Conservation (phyloP, 805 yeast species). For the Candida sakaeoensis region DNA sequence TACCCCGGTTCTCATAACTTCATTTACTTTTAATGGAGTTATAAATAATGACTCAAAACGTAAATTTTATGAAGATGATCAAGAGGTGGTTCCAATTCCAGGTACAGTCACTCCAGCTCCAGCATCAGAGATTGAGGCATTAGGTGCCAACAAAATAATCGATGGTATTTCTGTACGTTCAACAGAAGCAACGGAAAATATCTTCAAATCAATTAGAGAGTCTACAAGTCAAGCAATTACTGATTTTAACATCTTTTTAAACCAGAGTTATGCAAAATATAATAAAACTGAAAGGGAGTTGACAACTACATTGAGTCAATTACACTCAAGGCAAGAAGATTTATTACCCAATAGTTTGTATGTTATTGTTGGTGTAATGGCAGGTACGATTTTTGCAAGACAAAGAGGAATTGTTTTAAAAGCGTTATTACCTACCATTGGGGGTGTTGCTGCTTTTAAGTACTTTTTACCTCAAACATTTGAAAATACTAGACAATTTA, state of each 20-base stretch:
- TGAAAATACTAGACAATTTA: conserved; percentile 51
- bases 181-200: conserved; percentile 44
- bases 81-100: conserved; percentile 43
- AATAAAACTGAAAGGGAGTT: conserved; percentile 60
- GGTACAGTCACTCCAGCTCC: conserved; percentile 47
- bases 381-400: conserved; percentile 74
- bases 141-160: conserved; percentile 47
- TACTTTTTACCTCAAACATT: conserved; percentile 73
- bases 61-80: conserved; percentile 50
- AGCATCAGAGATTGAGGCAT: conserved; percentile 35
- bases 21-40: not conserved
- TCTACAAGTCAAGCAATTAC: conserved; percentile 29
- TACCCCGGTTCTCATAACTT: conserved; percentile 5
- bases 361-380: conserved; percentile 60
- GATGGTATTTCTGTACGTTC: conserved; percentile 59
- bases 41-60: conserved; percentile 21
- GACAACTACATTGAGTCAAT: conserved; percentile 55
- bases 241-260: conserved; percentile 29
- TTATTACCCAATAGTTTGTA: conserved; percentile 69
- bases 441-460: conserved; percentile 64
- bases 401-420: conserved; percentile 56
- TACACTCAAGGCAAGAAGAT: conserved; percentile 65
- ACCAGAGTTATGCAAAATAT: conserved; percentile 47
- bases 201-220: conserved; percentile 48
- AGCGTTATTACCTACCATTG: conserved; percentile 51